phyloP scores from a whole-genome alignment of 768 basidiomycete species.

The Lactarius sp. region DNA sequence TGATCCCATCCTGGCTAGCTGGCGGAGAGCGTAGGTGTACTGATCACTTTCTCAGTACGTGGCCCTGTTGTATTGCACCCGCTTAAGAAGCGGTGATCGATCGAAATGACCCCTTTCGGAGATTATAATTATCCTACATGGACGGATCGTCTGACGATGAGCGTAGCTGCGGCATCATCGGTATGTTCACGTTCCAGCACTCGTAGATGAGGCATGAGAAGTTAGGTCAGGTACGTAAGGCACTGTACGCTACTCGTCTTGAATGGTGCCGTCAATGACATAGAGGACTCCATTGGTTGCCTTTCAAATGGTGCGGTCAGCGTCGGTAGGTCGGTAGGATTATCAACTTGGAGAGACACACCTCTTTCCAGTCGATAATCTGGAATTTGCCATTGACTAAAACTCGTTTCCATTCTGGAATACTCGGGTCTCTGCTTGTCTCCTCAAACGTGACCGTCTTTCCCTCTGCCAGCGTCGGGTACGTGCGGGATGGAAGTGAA shows the following conservation, averaged over 20 bases:
- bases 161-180: not conserved
- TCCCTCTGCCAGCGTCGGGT: constrained; percentile 54
- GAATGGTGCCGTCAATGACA: constrained; percentile 51
- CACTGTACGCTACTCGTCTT: constrained; percentile 23
- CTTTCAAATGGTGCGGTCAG: constrained; percentile 31
- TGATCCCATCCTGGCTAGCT: not conserved
- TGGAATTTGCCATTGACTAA: constrained; percentile 50
- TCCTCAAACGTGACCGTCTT: constrained; percentile 53
- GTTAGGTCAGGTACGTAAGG: not conserved
- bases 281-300: constrained; percentile 54
- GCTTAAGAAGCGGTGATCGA: not conserved
- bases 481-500: constrained; percentile 40
- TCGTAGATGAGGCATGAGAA: not conserved
- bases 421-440: constrained; percentile 33
- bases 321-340: not conserved
- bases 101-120: not conserved
- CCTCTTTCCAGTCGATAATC: constrained; percentile 61
- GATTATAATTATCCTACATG: not conserved
- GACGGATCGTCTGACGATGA: not conserved
- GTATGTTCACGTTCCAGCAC: not conserved
- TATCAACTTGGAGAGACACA: constrained; percentile 30
- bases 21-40: not conserved
- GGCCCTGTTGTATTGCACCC: not conserved
- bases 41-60: no score
- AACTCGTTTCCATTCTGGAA: constrained; percentile 55